phyloP scores from a whole-genome alignment of 148 eudicot species.

The Linanthus parryae region DNA sequence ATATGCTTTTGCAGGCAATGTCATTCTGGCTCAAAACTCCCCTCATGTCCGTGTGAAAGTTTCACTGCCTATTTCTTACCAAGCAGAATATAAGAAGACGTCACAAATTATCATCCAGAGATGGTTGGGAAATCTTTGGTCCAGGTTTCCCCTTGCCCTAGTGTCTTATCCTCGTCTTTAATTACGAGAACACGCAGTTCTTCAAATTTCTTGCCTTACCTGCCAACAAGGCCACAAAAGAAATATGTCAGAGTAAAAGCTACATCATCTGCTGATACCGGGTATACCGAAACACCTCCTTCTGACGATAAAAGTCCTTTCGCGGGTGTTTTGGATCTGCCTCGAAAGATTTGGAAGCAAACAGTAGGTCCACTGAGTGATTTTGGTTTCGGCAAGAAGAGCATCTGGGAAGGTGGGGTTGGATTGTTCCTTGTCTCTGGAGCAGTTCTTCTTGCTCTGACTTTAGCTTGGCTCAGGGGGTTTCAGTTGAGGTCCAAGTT shows the following conservation, averaged over 20 bases:
- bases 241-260: constrained; percentile 33
- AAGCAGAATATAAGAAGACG: too few relatives aligned
- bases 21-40: too few relatives aligned
- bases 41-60: too few relatives aligned
- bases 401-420: constrained; percentile 98
- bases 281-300: constrained; percentile 30
- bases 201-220: constrained; percentile 32
- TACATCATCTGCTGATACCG: constrained; percentile 33
- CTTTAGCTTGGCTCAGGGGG: constrained; percentile 84
- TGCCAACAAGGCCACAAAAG: constrained; percentile 31
- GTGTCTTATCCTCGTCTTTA: constrained; percentile 27
- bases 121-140: constrained; percentile 49
- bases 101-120: constrained; percentile 10
- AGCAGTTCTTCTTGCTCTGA: constrained; percentile 61
- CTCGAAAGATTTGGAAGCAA: constrained; percentile 64
- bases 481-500: constrained; percentile 71
- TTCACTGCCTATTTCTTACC: too few relatives aligned
- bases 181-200: constrained; percentile 17
- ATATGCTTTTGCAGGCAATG: too few relatives aligned
- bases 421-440: constrained; percentile 86
- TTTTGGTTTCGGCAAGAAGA: constrained; percentile 81
- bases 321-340: constrained; percentile 46
- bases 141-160: constrained; percentile 31
- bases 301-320: constrained; percentile 46
- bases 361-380: constrained; percentile 68